These are phyloP conservation scores for Colletotrichum falcatum DNA, from an alignment of 2,329 filamentous ascomycete genomes.

Conservation along the genomic window DNA sequence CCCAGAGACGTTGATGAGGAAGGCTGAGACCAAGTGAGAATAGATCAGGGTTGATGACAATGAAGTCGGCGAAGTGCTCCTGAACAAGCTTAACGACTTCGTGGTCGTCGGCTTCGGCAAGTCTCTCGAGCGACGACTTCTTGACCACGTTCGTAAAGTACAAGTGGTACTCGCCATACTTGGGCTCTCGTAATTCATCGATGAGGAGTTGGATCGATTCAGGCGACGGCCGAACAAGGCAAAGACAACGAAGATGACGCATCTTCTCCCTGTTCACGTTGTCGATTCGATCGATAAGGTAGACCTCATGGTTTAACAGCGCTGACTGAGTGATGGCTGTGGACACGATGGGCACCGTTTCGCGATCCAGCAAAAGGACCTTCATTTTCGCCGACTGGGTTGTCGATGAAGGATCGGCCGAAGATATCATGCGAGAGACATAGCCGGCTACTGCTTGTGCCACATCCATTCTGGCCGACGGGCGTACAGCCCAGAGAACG, in stretches of 20 bases:
- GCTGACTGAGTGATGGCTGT: conserved; percentile 96
- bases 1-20: conserved; percentile 84
- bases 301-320: conserved; percentile 95
- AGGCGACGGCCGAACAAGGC: conserved; percentile 90
- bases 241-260: conserved; percentile 94
- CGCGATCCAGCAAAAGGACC: conserved; percentile 91
- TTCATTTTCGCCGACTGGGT: conserved; percentile 93
- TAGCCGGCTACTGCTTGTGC: conserved; percentile 94
- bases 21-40: conserved; percentile 82
- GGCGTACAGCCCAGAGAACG: conserved; percentile 18
- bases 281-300: conserved; percentile 95
- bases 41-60: conserved; percentile 94
- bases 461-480: conserved; percentile 80
- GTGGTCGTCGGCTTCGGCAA: conserved; percentile 97
- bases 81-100: conserved; percentile 95
- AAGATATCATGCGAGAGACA: conserved; percentile 94
- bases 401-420: conserved; percentile 76
- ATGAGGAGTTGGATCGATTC: conserved; percentile 94
- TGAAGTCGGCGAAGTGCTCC: conserved; percentile 96
- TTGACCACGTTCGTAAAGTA: conserved; percentile 99
- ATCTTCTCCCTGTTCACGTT: conserved; percentile 94
- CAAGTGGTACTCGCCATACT: conserved; percentile 96
- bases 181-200: conserved; percentile 94
- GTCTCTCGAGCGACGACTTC: conserved; percentile 92
- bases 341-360: conserved; percentile 94